phyloP scores from a whole-genome alignment of 257 asterid genomes.

The Solanum medicagineum region DNA sequence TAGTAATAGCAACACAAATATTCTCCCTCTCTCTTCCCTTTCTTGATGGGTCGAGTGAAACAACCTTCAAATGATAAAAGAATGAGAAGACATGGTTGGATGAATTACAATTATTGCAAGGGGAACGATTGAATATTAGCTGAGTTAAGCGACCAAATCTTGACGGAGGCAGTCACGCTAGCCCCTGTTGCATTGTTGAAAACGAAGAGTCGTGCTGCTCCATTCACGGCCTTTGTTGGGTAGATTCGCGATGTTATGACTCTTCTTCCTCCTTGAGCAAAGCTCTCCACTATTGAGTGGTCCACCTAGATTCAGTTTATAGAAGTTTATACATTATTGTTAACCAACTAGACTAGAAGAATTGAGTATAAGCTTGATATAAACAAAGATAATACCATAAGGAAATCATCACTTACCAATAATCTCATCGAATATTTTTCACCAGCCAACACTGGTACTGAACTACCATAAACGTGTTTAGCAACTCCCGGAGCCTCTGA shows the following conservation, averaged over 20 bases:
- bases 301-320: constrained; percentile 37
- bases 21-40: background rate
- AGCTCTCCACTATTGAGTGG: constrained; percentile 86
- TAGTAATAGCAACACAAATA: background rate
- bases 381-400: background rate
- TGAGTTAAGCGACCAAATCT: constrained; percentile 60
- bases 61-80: background rate
- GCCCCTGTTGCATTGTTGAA: constrained; percentile 71
- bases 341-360: background rate
- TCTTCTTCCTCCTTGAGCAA: constrained; percentile 74
- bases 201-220: constrained; percentile 47
- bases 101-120: background rate
- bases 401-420: constrained; percentile 33
- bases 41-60: background rate
- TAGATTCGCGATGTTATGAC: constrained; percentile 70
- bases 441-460: constrained; percentile 55
- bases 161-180: constrained; percentile 44
- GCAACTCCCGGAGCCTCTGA: constrained; percentile 54
- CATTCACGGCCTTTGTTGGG: constrained; percentile 56
- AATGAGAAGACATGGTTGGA: background rate
- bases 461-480: constrained; percentile 62
- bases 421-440: constrained; percentile 49
- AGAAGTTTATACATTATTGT: background rate
- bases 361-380: background rate
- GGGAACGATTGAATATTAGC: constrained; percentile 50